Conservation (phyloP, 352 stramenopile genomes). For the Phytophthora litchii region DNA sequence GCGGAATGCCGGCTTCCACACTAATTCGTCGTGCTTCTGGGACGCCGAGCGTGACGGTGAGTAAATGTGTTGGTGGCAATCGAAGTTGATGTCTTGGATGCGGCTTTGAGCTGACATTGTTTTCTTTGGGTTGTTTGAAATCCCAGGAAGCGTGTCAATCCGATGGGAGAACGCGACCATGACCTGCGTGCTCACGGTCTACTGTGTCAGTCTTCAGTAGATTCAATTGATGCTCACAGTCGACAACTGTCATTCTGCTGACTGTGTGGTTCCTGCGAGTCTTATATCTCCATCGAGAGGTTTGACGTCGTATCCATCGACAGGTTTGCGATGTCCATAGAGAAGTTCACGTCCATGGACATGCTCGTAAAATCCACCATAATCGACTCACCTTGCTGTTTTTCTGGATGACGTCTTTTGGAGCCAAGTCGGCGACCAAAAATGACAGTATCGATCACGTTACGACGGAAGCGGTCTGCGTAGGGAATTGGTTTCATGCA, state of each 20-base stretch:
- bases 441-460: conserved; percentile 86
- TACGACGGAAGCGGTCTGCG: conserved; percentile 82
- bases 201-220: conserved; percentile 76
- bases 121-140: conserved; percentile 11
- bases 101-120: conserved; percentile 11
- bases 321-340: conserved; percentile 42
- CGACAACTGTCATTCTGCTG: conserved; percentile 20
- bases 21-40: conserved; percentile 89
- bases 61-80: conserved; percentile 11
- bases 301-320: conserved; percentile 50
- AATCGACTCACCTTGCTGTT: conserved; percentile 70
- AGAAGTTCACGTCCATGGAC: conserved; percentile 49
- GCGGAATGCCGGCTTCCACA: conserved; percentile 87
- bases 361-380: conserved; percentile 85
- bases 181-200: conserved; percentile 73
- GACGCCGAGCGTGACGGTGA: conserved; percentile 83
- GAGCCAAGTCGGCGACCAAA: conserved; percentile 60
- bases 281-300: conserved; percentile 54
- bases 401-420: conserved; percentile 36
- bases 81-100: not conserved
- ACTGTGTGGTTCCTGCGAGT: conserved; percentile 16
- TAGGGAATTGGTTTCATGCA: conserved; percentile 85
- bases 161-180: conserved; percentile 80
- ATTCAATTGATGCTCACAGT: conserved; percentile 8
- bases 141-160: conserved; percentile 71